These are phyloP conservation scores for Piromyces finnis DNA, from an alignment of 192 early-diverging fungal species.

Conservation along the genomic window DNA sequence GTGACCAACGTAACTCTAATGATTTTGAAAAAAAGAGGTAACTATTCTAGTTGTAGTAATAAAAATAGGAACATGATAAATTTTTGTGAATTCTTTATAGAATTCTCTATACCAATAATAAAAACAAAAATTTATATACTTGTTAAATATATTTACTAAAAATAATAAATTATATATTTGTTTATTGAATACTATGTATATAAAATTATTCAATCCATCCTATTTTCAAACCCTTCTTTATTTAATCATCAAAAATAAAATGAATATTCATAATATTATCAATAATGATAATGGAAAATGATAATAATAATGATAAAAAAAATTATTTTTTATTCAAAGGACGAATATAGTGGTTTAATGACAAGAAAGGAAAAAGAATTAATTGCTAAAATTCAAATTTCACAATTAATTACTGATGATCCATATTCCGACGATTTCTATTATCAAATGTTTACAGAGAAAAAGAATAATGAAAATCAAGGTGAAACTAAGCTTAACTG, in stretches of 20 bases:
- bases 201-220: too few species aligned
- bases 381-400: slow-evolving; percentile 84
- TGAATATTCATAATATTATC: too few species aligned
- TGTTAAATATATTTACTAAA: too few species aligned
- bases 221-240: too few species aligned
- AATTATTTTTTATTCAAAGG: slow-evolving; percentile 13
- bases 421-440: slow-evolving; percentile 92
- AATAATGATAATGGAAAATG: too few species aligned
- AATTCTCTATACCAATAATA: too few species aligned
- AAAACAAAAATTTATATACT: too few species aligned
- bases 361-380: slow-evolving; percentile 83
- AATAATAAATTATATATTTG: too few species aligned
- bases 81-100: too few species aligned
- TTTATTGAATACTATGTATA: too few species aligned
- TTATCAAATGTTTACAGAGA: slow-evolving; percentile 15
- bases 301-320: neutral
- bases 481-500: slow-evolving; percentile 11
- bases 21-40: neutral
- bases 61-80: too few species aligned
- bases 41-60: too few species aligned
- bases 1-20: neutral
- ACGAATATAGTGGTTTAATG: slow-evolving; percentile 78
- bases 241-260: neutral
- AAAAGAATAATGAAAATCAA: neutral
- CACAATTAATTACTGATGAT: slow-evolving; percentile 82